phyloP scores from a whole-genome alignment of 805 yeast genomes.

The Candida chauliodis region DNA sequence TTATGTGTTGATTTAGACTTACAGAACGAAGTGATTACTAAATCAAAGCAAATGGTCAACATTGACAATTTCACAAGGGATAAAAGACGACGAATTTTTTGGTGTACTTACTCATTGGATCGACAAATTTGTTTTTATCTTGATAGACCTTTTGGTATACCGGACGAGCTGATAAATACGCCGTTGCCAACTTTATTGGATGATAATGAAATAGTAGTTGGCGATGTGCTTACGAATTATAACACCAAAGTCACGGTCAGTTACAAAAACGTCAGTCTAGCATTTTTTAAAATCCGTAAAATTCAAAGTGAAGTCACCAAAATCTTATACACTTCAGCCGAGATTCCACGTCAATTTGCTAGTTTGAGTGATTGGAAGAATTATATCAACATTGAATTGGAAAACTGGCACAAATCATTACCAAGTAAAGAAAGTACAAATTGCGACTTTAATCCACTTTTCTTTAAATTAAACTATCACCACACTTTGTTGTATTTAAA shows the following conservation, averaged over 20 bases:
- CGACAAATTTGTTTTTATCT: constrained; percentile 82
- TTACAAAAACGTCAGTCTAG: constrained; percentile 63
- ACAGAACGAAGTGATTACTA: constrained; percentile 56
- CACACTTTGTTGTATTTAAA: constrained; percentile 70
- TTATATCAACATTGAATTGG: constrained; percentile 48
- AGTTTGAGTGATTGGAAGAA: constrained; percentile 61
- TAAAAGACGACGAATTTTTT: constrained; percentile 70
- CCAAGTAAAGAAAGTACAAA: constrained; percentile 57
- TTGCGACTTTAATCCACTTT: constrained; percentile 68
- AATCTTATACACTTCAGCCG: constrained; percentile 66
- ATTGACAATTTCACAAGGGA: constrained; percentile 60
- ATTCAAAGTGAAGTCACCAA: constrained; percentile 77
- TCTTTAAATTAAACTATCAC: constrained; percentile 71
- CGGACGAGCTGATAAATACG: constrained; percentile 72
- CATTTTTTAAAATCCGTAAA: constrained; percentile 66
- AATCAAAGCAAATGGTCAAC: constrained; percentile 16
- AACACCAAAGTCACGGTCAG: constrained; percentile 45
- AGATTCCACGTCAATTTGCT: constrained; percentile 61
- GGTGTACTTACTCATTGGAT: constrained; percentile 88
- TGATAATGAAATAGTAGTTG: constrained; percentile 55
- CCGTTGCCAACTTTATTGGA: constrained; percentile 72
- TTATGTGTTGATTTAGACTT: constrained; percentile 81
- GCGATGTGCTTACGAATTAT: constrained; percentile 35
- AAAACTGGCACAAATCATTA: constrained; percentile 64
- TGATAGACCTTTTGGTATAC: constrained; percentile 86